Evolutionary conservation across 2,329 filamentous ascomycete species (phyloP).

Genomic region (Alternaria solani): DNA sequence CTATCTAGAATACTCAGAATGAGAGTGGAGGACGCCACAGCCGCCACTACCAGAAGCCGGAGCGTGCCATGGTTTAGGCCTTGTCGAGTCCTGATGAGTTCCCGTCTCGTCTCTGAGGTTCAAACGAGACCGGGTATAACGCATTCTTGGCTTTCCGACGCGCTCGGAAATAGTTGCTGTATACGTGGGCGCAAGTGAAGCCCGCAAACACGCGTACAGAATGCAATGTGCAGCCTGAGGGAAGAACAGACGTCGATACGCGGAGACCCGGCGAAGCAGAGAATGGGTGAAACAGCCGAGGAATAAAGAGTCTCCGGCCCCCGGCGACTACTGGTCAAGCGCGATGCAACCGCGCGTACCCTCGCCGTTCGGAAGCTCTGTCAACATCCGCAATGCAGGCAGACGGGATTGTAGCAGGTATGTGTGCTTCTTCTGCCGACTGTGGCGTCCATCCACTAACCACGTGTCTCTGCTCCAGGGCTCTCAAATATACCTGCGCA

Average conservation of each 20-base stretch:
- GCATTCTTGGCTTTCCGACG: constrained; percentile 19
- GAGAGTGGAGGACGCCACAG: constrained; percentile 12
- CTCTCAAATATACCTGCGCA: constrained; percentile 51
- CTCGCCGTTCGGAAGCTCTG: constrained; percentile 7
- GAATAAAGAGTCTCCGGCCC: constrained; percentile 32
- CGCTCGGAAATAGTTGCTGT: constrained; percentile 6
- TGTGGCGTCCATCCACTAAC: constrained; percentile 24
- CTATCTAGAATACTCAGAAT: constrained; percentile 29
- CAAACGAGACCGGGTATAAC: constrained; percentile 1
- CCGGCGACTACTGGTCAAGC: constrained; percentile 17
- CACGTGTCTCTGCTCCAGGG: constrained; percentile 22
- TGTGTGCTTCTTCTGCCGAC: background rate
- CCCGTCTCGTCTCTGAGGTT: constrained; percentile 1
- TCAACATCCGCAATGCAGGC: constrained; percentile 31
- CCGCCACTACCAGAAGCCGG: constrained; percentile 14
- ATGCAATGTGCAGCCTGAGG: background rate
- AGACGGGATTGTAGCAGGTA: constrained; percentile 28
- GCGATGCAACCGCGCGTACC: constrained; percentile 17
- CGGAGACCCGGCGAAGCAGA: background rate
- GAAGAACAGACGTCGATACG: background rate
- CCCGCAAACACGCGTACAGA: constrained; percentile 9
- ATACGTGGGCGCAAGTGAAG: background rate
- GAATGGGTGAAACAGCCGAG: constrained; percentile 17
- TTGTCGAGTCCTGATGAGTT: background rate
- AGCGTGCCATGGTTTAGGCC: background rate